Evolutionary conservation across 1,284 basidiomycete genomes (phyloP).

Genomic region (Porogramme epimiltina): DNA sequence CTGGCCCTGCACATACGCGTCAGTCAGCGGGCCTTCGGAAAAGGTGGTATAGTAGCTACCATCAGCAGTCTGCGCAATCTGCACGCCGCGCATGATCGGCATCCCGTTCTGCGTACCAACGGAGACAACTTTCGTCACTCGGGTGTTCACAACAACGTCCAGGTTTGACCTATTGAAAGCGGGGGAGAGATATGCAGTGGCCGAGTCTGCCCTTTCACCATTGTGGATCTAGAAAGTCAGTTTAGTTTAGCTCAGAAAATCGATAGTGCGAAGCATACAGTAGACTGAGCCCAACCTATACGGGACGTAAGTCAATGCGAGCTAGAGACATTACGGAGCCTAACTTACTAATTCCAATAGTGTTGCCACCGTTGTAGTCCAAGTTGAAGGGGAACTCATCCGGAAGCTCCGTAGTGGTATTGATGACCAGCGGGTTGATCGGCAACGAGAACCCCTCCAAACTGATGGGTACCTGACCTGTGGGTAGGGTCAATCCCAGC

Average conservation of each 20-base stretch:
- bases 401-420: constrained; percentile 30
- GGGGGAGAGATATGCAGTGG: constrained; percentile 32
- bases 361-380: constrained; percentile 39
- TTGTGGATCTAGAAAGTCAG: constrained; percentile 4
- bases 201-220: constrained; percentile 28
- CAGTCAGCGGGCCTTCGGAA: background rate
- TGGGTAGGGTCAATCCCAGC: constrained; percentile 26
- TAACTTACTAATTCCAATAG: constrained; percentile 38
- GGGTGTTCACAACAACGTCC: constrained; percentile 41
- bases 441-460: constrained; percentile 32
- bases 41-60: constrained; percentile 11
- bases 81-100: constrained; percentile 32
- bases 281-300: constrained; percentile 32
- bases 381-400: constrained; percentile 39
- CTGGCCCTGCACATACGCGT: background rate
- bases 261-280: background rate
- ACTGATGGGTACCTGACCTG: constrained; percentile 33
- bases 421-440: constrained; percentile 34
- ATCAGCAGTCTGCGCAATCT: constrained; percentile 29
- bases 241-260: background rate
- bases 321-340: background rate
- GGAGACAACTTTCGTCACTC: constrained; percentile 32
- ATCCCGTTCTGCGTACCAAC: constrained; percentile 1
- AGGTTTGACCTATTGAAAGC: constrained; percentile 38
- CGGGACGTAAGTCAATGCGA: background rate